These are phyloP conservation scores for Simmondsia chinensis DNA, from an alignment of 148 eudicot genomes.

Conservation along the genomic window DNA sequence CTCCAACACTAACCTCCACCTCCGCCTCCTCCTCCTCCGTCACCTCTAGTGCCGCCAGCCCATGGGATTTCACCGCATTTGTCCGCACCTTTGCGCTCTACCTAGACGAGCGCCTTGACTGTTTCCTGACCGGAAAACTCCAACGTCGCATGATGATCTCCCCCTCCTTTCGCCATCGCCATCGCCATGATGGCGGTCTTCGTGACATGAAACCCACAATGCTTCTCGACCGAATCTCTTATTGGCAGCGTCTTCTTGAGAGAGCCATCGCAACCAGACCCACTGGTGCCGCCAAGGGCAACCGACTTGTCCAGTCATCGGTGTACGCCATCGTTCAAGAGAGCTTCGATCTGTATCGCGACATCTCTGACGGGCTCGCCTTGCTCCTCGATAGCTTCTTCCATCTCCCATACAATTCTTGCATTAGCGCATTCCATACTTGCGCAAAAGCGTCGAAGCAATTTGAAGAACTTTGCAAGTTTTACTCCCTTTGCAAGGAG, in stretches of 20 bases:
- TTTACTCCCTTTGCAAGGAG: conserved; percentile 44
- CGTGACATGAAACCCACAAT: conserved; percentile 78
- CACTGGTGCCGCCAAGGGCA: conserved; percentile 53
- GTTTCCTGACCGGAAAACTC: conserved; percentile 83
- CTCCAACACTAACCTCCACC: too few species aligned
- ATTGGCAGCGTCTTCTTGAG: conserved; percentile 75
- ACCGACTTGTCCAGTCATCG: conserved; percentile 43
- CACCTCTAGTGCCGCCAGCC: too few species aligned
- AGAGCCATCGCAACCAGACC: conserved; percentile 77
- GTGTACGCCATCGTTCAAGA: conserved; percentile 72
- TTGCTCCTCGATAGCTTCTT: conserved; percentile 66
- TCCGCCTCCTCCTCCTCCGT: too few species aligned
- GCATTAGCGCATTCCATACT: conserved; percentile 50
- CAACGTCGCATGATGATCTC: conserved; percentile 29
- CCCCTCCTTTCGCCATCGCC: neutral
- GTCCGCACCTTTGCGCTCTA: conserved; percentile 65
- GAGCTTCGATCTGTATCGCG: conserved; percentile 64
- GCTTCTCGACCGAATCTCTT: conserved; percentile 55
- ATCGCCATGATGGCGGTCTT: conserved; percentile 3
- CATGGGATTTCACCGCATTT: conserved; percentile 85
- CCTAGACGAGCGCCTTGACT: conserved; percentile 76
- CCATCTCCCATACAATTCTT: conserved; percentile 52
- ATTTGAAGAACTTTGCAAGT: conserved; percentile 50
- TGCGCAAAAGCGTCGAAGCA: conserved; percentile 64
- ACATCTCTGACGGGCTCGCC: conserved; percentile 60